These are phyloP conservation scores for Desmodesmus armatus DNA, from an alignment of 139 green algal genomes.

Conservation along the genomic window DNA sequence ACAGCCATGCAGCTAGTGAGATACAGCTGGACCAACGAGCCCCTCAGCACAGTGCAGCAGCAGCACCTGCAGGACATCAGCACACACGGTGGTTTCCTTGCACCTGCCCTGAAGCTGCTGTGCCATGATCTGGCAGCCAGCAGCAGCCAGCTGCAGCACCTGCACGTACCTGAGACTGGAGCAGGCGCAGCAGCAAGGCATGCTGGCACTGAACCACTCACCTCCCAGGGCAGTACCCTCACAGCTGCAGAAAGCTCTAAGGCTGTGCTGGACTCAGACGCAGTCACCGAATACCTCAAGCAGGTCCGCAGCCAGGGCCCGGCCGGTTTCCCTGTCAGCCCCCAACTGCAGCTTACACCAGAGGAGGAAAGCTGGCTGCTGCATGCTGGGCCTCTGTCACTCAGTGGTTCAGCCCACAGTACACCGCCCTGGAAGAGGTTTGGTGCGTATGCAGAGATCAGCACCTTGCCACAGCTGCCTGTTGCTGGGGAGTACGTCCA, in stretches of 20 bases:
- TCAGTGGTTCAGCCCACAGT: too few species aligned
- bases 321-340: constrained; percentile 13
- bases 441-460: neutral
- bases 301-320: neutral
- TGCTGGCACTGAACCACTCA: neutral
- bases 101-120: constrained; percentile 52
- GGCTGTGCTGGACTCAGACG: neutral
- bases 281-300: constrained; percentile 18
- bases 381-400: too few species aligned
- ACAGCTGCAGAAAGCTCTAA: neutral
- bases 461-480: constrained; percentile 31
- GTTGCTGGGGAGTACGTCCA: constrained; percentile 1
- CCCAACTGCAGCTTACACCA: constrained; percentile 16
- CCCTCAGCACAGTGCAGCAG: constrained; percentile 49
- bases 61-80: constrained; percentile 34
- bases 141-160: constrained; percentile 46
- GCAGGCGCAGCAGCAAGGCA: neutral
- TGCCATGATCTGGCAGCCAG: constrained; percentile 50
- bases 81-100: constrained; percentile 38
- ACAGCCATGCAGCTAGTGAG: constrained; percentile 58
- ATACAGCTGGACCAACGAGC: constrained; percentile 57
- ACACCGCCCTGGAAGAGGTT: neutral
- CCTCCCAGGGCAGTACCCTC: neutral
- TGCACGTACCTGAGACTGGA: neutral
- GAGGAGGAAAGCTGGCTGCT: constrained; percentile 44